Conservation (phyloP, 495 filamentous ascomycete genomes). For the Neurospora africana region DNA sequence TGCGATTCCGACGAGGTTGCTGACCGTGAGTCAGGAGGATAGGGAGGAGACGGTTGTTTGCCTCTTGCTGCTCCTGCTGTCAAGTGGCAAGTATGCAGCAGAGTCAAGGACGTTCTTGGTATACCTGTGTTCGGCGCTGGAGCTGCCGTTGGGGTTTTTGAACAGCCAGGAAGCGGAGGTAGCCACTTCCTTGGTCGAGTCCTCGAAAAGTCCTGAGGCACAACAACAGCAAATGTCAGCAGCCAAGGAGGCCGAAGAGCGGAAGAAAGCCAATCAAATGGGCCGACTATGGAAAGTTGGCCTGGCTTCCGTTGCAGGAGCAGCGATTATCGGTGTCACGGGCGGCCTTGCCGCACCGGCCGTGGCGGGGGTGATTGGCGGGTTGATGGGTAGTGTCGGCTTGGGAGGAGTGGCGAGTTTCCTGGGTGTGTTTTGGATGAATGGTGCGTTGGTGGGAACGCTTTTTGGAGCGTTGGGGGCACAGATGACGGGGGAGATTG, state of each 20-base stretch:
- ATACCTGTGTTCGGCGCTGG: constrained; percentile 52
- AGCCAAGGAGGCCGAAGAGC: constrained; percentile 56
- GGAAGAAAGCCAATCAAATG: constrained; percentile 49
- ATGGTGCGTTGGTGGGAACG: constrained; percentile 69
- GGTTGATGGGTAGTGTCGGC: constrained; percentile 74
- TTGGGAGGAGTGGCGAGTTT: constrained; percentile 77
- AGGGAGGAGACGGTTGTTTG: constrained; percentile 43
- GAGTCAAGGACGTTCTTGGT: constrained; percentile 59
- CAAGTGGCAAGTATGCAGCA: constrained; percentile 61
- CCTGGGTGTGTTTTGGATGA: constrained; percentile 71
- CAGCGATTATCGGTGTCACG: constrained; percentile 76
- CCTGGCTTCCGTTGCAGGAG: constrained; percentile 75
- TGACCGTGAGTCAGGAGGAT: constrained; percentile 29
- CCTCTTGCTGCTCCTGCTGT: constrained; percentile 57
- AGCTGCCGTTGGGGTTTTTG: constrained; percentile 47
- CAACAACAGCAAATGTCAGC: constrained; percentile 44
- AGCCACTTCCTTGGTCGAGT: constrained; percentile 57
- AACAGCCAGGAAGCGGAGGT: constrained; percentile 60
- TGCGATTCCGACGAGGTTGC: constrained; percentile 34
- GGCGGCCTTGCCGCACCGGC: constrained; percentile 80
- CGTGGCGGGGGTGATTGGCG: constrained; percentile 81
- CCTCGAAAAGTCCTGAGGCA: constrained; percentile 18
- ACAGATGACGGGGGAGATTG: constrained; percentile 73
- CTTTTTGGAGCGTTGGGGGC: constrained; percentile 85
- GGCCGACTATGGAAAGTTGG: constrained; percentile 77